These are phyloP conservation scores for Musa balbisiana DNA, from an alignment of 202 grass and related monocot genomes.

Conservation along the genomic window DNA sequence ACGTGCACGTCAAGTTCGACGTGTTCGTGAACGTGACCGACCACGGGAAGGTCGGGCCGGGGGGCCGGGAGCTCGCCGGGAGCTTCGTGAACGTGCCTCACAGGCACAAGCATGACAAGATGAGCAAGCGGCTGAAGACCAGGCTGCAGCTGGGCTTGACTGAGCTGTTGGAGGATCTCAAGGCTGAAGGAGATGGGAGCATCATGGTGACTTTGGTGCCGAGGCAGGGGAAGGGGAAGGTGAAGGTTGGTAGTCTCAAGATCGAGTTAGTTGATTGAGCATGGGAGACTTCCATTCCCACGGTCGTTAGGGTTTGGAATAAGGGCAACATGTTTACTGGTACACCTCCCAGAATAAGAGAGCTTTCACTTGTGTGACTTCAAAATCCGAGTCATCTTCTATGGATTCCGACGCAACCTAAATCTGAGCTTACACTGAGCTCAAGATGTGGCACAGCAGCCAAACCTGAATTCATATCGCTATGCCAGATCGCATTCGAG, in stretches of 20 bases:
- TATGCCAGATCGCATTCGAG: too few species aligned
- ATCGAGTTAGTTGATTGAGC: slow-evolving; percentile 21
- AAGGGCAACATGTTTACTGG: too few species aligned
- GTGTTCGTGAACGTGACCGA: slow-evolving; percentile 38
- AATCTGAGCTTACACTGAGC: too few species aligned
- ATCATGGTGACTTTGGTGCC: slow-evolving; percentile 47
- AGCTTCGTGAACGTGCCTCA: slow-evolving; percentile 49
- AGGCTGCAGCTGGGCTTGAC: slow-evolving; percentile 36
- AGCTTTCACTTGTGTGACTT: too few species aligned
- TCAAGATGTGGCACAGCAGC: too few species aligned
- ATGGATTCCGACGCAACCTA: too few species aligned
- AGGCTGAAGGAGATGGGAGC: slow-evolving; percentile 28
- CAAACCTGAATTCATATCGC: too few species aligned
- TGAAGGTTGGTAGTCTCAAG: slow-evolving; percentile 29
- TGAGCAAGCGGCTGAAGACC: slow-evolving; percentile 14
- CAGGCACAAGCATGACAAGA: slow-evolving; percentile 9
- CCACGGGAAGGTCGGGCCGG: slow-evolving; percentile 6
- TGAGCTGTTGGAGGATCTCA: slow-evolving; percentile 40
- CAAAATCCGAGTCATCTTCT: too few species aligned
- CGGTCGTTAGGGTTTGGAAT: too few species aligned
- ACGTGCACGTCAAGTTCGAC: slow-evolving; percentile 61
- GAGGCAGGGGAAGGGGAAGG: slow-evolving; percentile 13
- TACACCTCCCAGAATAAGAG: too few species aligned
- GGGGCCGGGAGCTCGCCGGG: slow-evolving; percentile 38
- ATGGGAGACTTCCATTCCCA: too few species aligned